Conservation (phyloP, 495 filamentous ascomycete genomes). For the Lasiosphaeria hispida region DNA sequence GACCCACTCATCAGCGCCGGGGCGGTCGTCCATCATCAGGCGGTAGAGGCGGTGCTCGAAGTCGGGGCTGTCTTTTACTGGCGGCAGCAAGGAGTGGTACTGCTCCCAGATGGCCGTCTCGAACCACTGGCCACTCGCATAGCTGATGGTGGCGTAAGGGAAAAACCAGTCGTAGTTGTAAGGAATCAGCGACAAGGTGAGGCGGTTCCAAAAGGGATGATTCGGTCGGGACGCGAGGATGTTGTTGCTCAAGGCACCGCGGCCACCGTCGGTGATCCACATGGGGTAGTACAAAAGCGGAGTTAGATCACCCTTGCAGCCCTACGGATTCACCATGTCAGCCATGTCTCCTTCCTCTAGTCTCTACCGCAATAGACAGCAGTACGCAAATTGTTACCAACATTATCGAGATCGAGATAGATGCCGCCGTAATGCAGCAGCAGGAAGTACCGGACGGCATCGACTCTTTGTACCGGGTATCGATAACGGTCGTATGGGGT, state of each 20-base stretch:
- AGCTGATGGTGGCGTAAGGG: constrained; percentile 89
- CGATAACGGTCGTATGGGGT: constrained; percentile 77
- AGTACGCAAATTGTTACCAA: constrained; percentile 35
- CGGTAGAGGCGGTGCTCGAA: constrained; percentile 29
- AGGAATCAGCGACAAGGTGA: constrained; percentile 64
- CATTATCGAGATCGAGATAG: constrained; percentile 88
- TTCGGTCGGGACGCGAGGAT: constrained; percentile 77
- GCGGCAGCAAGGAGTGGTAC: constrained; percentile 43
- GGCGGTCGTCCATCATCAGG: constrained; percentile 44
- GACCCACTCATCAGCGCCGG: constrained; percentile 37
- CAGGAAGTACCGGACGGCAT: constrained; percentile 87
- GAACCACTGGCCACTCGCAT: constrained; percentile 80
- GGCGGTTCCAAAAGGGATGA: constrained; percentile 77
- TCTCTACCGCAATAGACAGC: too few relatives aligned
- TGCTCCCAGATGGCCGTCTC: constrained; percentile 81
- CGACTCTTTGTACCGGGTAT: constrained; percentile 81
- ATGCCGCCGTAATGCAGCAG: constrained; percentile 79
- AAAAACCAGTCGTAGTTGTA: constrained; percentile 77
- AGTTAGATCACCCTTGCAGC: constrained; percentile 78
- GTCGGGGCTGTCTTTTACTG: constrained; percentile 5
- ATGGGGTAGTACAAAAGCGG: constrained; percentile 77
- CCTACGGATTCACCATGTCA: constrained; percentile 41
- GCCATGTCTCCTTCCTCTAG: neutral
- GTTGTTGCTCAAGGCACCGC: constrained; percentile 88
- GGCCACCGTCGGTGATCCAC: constrained; percentile 76